Evolutionary conservation across 345 rosid species (phyloP), one percentile per base, ranked within the genome.

Genomic region (Fremontodendron californicum): DNA sequence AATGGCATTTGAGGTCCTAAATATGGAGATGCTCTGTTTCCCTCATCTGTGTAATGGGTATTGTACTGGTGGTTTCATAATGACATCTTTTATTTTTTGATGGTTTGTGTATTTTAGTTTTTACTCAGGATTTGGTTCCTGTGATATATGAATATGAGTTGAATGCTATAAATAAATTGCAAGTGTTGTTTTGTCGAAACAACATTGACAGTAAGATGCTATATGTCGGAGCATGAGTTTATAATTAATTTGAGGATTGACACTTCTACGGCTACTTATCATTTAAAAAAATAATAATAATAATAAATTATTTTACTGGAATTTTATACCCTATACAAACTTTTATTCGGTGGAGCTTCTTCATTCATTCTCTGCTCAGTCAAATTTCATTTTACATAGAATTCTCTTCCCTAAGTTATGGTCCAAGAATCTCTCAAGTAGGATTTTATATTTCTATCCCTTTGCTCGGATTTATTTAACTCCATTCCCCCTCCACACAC

Each of bases 1-100:
- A 95, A 91, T 77, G 98, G 99, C 67, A 90, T 79, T 19, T 82
- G 51, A 76, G 19, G 52, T 61, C 40, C 70, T 19, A 27, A 9
- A 40, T 62, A 18, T 61, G 55, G 37, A 74, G 16, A 25, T 35
- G 23, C 68, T 18, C 15, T 54, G 25, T 55, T 10, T 40, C 42
- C 6, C 12, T 40, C 5, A 18, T 45, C 11, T 45, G 40, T 43
- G 55, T 61, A 58, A 60, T 43, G 19, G 19, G 27, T 15, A 42
- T 18, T 42, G 11, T 16, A 16, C 51, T 11, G 31, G 29, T 19
- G 27, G 25, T 25, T 9, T 74, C 3, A 10, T 25, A 23, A 58
- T 35, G 33, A 33, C 42, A 70, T 46, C 35, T 9, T 37, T 31
- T 62, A 33, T 10, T 31, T 13, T n/a, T 19, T 65, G 48, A 66